A percentile compares a stretch with the other conserved stretches of the same genome.
Evolutionary conservation across 805 yeast species (phyloP).

Genomic region (Gaillardinia entomophila): DNA sequence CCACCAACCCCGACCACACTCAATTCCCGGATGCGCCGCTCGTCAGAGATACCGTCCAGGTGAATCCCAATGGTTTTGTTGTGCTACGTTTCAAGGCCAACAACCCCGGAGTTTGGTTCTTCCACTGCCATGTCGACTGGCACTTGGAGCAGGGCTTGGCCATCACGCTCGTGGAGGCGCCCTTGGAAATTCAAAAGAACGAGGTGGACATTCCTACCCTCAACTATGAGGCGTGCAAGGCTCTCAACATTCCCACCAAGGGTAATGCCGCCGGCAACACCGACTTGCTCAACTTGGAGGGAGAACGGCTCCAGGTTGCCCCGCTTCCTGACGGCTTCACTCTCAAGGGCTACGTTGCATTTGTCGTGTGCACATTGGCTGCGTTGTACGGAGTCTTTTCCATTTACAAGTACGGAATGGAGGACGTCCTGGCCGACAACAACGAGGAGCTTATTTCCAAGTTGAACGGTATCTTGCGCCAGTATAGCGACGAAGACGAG

Average conservation of each 20-base stretch:
- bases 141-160: conserved; percentile 81
- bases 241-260: conserved; percentile 36
- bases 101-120: conserved; percentile 92
- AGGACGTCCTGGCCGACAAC: conserved; percentile 50
- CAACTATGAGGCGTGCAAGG: conserved; percentile 45
- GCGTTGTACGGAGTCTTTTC: conserved; percentile 59
- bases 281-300: conserved; percentile 52
- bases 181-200: conserved; percentile 39
- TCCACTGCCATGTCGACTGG: conserved; percentile 90
- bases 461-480: conserved; percentile 24
- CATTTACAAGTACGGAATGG: conserved; percentile 60
- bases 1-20: conserved; percentile 29
- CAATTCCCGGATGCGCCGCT: conserved; percentile 55
- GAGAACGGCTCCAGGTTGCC: conserved; percentile 53
- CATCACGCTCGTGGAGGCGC: conserved; percentile 65
- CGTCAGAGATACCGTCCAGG: conserved; percentile 65
- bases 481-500: conserved; percentile 13
- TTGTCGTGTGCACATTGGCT: conserved; percentile 44
- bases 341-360: conserved; percentile 60
- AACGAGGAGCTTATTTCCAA: conserved; percentile 35
- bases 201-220: conserved; percentile 35
- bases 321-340: conserved; percentile 74
- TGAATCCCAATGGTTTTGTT: conserved; percentile 62
- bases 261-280: conserved; percentile 68
- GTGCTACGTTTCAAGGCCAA: conserved; percentile 72